Evolutionary conservation across 148 eudicot genomes (phyloP).

Genomic region (Simmondsia chinensis): DNA sequence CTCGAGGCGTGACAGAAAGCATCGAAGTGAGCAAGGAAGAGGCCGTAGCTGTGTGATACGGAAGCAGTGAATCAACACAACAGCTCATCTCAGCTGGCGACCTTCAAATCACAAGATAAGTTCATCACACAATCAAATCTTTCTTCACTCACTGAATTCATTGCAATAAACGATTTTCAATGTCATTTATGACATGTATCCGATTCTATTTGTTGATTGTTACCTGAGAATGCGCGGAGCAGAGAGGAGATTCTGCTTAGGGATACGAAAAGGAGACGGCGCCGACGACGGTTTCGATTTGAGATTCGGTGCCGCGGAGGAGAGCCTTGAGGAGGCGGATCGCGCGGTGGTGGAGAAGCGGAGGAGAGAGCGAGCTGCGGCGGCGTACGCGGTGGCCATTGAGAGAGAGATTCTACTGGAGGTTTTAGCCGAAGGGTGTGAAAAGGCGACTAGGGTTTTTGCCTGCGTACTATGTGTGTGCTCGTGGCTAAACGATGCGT

Average conservation of each 20-base stretch:
- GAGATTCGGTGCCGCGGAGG: constrained; percentile 33
- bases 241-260: constrained; percentile 40
- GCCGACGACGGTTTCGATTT: constrained; percentile 31
- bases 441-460: neutral
- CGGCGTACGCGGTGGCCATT: constrained; percentile 27
- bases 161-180: too few species aligned
- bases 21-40: constrained; percentile 79
- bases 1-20: constrained; percentile 53
- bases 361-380: constrained; percentile 46
- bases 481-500: too few species aligned
- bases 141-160: too few species aligned
- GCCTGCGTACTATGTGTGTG: too few species aligned
- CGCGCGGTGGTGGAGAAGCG: too few species aligned
- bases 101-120: constrained; percentile 17
- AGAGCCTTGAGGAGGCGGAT: constrained; percentile 17
- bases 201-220: too few species aligned
- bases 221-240: constrained; percentile 62
- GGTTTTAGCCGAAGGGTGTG: neutral
- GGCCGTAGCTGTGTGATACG: constrained; percentile 84
- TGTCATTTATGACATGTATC: too few species aligned
- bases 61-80: constrained; percentile 60
- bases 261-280: constrained; percentile 36
- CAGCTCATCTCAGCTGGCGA: constrained; percentile 71
- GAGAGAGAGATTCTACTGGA: too few species aligned
- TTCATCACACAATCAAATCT: too few species aligned